Evolutionary conservation across 1,284 basidiomycete genomes (phyloP), one percentile per base, ranked within the genome.

Genomic region (Exsudoporus floridanus): DNA sequence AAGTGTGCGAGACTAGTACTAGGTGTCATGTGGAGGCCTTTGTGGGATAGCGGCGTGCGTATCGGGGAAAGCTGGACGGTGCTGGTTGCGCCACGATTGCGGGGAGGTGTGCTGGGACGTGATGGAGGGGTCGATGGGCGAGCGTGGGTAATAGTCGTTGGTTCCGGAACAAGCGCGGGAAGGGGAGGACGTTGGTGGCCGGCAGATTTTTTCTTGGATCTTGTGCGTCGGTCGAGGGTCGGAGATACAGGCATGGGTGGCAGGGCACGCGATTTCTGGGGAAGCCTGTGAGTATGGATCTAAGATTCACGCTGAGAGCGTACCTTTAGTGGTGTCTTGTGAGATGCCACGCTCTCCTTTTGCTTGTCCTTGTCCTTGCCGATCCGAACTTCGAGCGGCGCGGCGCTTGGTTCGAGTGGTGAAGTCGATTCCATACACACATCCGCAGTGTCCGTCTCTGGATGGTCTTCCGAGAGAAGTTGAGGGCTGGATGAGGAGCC

Each of bases 401-500:
- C 33, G 28, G 53, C 34, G n/a, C 57, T 52, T 12, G 56, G 54
- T n/a, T 61, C 52, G 14, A 56, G 46, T 7, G 57, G 58, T 37
- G 58, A 57, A 7, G 55, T 52, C 14, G 60, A 55, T 23, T 58
- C 49, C 19, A 70, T 55, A 25, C 46, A 53, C 3, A 33, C 46
- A 16, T 64, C 54, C 4, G 36, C 49, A 18, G 34, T 19, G 23
- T 64, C 52, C 14, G 55, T 55, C 50, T 66, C 65, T 9, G 56
- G 50, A 33, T 65, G 53, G 23, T 69, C 61, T 25, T 64, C 64
- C 21, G 70, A 70, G 43, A 74, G 74, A 37, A 75, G 73, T 18
- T 78, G 78, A 1, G 86, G 85, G 57, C 86, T 89, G 6, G 86
- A 88, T 1, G 86, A 88, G 0, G 84, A 86, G 58, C 78, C 83